phyloP scores from a whole-genome alignment of 108 stramenopile genomes.

The Conticribra guillardii region DNA sequence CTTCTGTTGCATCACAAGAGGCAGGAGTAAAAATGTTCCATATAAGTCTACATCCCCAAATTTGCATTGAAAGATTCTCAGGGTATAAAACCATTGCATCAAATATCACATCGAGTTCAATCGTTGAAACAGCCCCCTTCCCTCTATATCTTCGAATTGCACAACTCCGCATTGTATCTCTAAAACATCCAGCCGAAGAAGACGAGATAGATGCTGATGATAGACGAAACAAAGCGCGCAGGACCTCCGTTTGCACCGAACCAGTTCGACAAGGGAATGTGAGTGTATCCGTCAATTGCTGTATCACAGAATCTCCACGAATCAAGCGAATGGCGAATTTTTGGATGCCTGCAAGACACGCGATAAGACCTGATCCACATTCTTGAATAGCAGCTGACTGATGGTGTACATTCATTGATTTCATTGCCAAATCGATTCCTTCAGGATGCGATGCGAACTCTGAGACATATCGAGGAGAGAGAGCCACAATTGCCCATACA shows the following conservation, averaged over 20 bases:
- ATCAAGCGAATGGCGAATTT: conserved; percentile 20
- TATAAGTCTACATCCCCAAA: conserved; percentile 30
- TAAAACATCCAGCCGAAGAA: conserved; percentile 8
- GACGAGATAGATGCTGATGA: conserved; percentile 34
- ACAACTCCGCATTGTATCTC: conserved; percentile 26
- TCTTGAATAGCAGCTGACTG: conserved; percentile 10
- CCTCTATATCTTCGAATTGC: neutral
- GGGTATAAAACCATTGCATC: conserved; percentile 8
- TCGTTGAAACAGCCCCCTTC: conserved; percentile 2
- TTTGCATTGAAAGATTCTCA: conserved; percentile 4
- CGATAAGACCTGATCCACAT: conserved; percentile 27
- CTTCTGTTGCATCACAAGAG: conserved; percentile 2
- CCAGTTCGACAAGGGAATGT: conserved; percentile 10
- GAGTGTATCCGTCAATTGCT: conserved; percentile 22
- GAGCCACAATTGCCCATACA: conserved; percentile 22
- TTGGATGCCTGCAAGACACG: conserved; percentile 19
- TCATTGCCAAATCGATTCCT: conserved; percentile 14
- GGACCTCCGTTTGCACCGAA: conserved; percentile 10
- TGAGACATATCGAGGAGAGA: conserved; percentile 1
- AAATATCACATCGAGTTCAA: conserved; percentile 21
- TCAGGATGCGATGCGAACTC: conserved; percentile 18
- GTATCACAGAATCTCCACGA: conserved; percentile 20
- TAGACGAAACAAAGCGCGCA: conserved; percentile 34
- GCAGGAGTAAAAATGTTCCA: conserved; percentile 18
- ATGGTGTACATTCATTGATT: conserved; percentile 19